Conservation (phyloP, 129 eudicot genomes). For the Deinandra increscens region DNA sequence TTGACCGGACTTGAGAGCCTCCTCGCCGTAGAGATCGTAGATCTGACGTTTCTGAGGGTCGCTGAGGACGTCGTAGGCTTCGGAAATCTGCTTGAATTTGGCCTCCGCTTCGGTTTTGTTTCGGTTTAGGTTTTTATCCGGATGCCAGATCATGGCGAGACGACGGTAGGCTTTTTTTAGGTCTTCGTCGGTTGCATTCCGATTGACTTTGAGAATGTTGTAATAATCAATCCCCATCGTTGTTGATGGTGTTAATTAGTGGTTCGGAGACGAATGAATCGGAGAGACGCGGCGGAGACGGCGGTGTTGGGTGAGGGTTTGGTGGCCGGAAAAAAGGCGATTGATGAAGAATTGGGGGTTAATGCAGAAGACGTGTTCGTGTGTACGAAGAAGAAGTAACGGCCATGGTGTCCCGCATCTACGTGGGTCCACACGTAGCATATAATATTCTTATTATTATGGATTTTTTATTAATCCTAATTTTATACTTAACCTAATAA, state of each 20-base stretch:
- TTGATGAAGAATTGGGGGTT: slow-evolving; percentile 5
- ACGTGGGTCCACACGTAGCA: slow-evolving; percentile 30
- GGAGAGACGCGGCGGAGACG: neutral
- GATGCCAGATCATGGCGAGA: slow-evolving; percentile 88
- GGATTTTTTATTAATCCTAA: too few relatives aligned
- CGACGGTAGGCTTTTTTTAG: slow-evolving; percentile 77
- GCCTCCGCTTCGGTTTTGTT: slow-evolving; percentile 73
- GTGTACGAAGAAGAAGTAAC: slow-evolving; percentile 20
- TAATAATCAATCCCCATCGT: slow-evolving; percentile 79
- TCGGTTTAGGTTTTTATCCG: slow-evolving; percentile 54
- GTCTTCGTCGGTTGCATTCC: slow-evolving; percentile 87
- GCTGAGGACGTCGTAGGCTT: slow-evolving; percentile 86
- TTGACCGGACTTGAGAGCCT: slow-evolving; percentile 83
- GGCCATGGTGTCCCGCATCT: slow-evolving; percentile 36
- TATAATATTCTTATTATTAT: neutral
- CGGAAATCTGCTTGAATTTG: slow-evolving; percentile 88
- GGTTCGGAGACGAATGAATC: neutral
- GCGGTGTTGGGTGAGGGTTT: slow-evolving; percentile 13
- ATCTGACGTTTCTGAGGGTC: slow-evolving; percentile 96
- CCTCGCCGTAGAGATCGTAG: slow-evolving; percentile 96
- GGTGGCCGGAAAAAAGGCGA: slow-evolving; percentile 8
- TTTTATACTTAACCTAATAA: too few relatives aligned
- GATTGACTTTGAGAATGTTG: slow-evolving; percentile 84
- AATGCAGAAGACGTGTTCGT: slow-evolving; percentile 31
- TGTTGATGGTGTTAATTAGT: too few relatives aligned